Conservation (phyloP, 2,329 filamentous ascomycete genomes). For the Dothideomycetidae sp. region DNA sequence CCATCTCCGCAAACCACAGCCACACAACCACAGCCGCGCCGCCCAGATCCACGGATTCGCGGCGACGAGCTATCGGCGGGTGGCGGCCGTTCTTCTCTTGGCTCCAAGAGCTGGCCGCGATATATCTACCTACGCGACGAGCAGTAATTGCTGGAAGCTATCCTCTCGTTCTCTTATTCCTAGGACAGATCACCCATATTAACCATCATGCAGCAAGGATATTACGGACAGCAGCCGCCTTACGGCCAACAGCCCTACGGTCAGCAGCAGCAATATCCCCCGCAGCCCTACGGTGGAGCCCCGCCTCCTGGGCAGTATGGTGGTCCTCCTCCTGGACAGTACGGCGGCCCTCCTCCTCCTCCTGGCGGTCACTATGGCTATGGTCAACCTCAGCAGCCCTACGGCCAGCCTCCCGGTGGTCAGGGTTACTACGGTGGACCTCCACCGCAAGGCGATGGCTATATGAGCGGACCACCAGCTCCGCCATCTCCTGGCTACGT, state of each 20-base stretch:
- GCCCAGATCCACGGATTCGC: too few relatives aligned
- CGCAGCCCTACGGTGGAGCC: constrained; percentile 1
- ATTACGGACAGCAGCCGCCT: constrained; percentile 4
- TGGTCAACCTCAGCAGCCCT: constrained; percentile 14
- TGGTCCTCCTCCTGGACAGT: constrained; percentile 1
- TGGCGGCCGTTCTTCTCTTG: too few relatives aligned
- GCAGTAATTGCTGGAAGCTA: too few relatives aligned
- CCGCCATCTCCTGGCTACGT: constrained; percentile 62
- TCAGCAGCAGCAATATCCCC: neutral
- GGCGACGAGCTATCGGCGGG: too few relatives aligned
- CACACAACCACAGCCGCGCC: too few relatives aligned
- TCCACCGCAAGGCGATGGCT: constrained; percentile 16
- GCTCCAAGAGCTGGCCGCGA: too few relatives aligned
- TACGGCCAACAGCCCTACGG: neutral
- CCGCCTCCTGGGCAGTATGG: constrained; percentile 3
- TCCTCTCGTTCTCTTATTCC: too few relatives aligned
- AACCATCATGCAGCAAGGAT: constrained; percentile 6
- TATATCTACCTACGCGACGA: too few relatives aligned
- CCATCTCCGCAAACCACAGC: too few relatives aligned
- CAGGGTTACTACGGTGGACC: constrained; percentile 19
- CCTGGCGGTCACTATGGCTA: constrained; percentile 9
- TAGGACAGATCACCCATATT: too few relatives aligned
- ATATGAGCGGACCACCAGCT: constrained; percentile 37
- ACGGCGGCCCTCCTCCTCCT: constrained; percentile 9
- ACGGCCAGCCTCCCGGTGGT: constrained; percentile 23